Evolutionary conservation across 2,329 filamentous ascomycete genomes (phyloP).

Genomic region (Fusarium graminum): DNA sequence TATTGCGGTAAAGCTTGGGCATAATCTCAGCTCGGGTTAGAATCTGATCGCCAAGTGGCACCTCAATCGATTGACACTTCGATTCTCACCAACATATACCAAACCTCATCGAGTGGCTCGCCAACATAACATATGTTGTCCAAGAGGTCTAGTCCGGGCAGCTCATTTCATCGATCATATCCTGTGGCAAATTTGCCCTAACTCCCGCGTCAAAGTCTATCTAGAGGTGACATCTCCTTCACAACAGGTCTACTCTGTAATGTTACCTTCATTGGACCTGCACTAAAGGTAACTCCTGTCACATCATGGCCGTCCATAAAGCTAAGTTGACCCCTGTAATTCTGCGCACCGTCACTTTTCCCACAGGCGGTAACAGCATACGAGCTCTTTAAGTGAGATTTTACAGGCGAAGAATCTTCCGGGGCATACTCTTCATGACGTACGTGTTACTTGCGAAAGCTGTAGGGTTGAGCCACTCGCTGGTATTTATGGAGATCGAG

Average conservation of each 20-base stretch:
- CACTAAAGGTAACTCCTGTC: slow-evolving; percentile 50
- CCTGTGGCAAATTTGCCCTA: slow-evolving; percentile 50
- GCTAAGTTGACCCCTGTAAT: slow-evolving; percentile 54
- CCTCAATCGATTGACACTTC: slow-evolving; percentile 50
- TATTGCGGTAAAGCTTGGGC: no score
- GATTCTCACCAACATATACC: slow-evolving; percentile 41
- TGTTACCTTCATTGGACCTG: slow-evolving; percentile 47
- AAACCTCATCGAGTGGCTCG: slow-evolving; percentile 53
- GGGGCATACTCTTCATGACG: slow-evolving; percentile 54
- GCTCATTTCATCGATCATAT: slow-evolving; percentile 37
- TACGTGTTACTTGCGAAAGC: slow-evolving; percentile 50
- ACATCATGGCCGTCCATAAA: slow-evolving; percentile 55
- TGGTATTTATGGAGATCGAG: slow-evolving; percentile 43
- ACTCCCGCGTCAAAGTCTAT: slow-evolving; percentile 29
- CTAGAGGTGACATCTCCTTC: slow-evolving; percentile 49
- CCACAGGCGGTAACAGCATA: slow-evolving; percentile 53
- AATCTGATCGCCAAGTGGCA: slow-evolving; percentile 53
- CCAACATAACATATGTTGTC: slow-evolving; percentile 55
- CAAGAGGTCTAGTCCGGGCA: slow-evolving; percentile 52
- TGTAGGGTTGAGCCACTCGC: slow-evolving; percentile 54
- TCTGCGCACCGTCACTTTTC: slow-evolving; percentile 54
- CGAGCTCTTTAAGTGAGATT: slow-evolving; percentile 48
- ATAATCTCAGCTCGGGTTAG: neutral
- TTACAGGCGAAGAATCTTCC: slow-evolving; percentile 54
- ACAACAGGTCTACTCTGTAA: slow-evolving; percentile 28